Evolutionary conservation across 2,329 filamentous ascomycete genomes (phyloP).

Genomic region (Trichoderma atroviride): DNA sequence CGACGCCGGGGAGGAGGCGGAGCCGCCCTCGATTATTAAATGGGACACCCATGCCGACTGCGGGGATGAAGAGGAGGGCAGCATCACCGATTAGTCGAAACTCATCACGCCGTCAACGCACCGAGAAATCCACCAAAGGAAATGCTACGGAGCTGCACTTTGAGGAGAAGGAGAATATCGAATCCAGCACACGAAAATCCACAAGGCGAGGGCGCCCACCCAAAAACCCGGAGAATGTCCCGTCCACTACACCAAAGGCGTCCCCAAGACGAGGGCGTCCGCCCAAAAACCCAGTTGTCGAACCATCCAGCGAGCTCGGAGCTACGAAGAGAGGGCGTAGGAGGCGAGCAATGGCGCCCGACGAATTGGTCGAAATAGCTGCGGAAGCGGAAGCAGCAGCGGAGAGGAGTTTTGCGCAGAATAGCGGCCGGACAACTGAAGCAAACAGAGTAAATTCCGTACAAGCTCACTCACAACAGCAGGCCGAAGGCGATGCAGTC

Average conservation of each 20-base stretch:
- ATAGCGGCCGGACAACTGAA: conserved; percentile 31
- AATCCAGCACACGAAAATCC: conserved; percentile 39
- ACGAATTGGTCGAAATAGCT: conserved; percentile 35
- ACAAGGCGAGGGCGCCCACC: conserved; percentile 38
- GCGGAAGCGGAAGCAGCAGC: conserved; percentile 32
- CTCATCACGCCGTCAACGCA: conserved; percentile 42
- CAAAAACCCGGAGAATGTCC: conserved; percentile 32
- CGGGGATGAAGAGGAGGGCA: conserved; percentile 50
- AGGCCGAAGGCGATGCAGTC: background rate
- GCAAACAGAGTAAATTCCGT: conserved; percentile 38
- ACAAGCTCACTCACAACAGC: conserved; percentile 30
- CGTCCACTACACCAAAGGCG: conserved; percentile 38
- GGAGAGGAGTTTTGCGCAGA: conserved; percentile 27
- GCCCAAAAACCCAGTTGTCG: conserved; percentile 34
- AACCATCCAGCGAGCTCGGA: conserved; percentile 36
- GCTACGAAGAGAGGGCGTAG: conserved; percentile 28
- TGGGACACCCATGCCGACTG: conserved; percentile 53
- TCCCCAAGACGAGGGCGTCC: conserved; percentile 38
- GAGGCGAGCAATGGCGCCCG: conserved; percentile 33
- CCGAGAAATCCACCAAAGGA: conserved; percentile 33
- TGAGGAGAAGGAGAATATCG: conserved; percentile 30
- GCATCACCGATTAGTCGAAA: conserved; percentile 48
- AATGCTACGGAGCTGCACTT: conserved; percentile 35
- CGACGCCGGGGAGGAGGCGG: conserved; percentile 46
- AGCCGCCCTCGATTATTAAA: conserved; percentile 54